Evolutionary conservation across 148 eudicot species (phyloP), one percentile per base, ranked within the genome.

Genomic region (Persicaria tinctoria): DNA sequence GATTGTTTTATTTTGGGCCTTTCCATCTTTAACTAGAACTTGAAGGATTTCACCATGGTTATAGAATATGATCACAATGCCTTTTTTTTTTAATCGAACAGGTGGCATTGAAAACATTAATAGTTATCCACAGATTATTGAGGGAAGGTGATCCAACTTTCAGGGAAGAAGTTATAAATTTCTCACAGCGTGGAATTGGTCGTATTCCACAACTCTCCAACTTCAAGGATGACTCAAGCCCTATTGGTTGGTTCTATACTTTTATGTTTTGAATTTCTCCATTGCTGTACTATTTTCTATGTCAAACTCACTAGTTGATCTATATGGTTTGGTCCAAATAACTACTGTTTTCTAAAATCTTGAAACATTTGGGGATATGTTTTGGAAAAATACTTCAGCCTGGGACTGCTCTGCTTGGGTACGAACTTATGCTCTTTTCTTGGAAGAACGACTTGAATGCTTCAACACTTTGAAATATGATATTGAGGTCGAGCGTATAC

Each of bases 321-420:
- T 3, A 32, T 51, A 46, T 45, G 5, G 47, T 69, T 74, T 27
- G 3, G 47, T 51, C n/a, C 17, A 27, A 46, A 48, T 10, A 55
- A 2, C 23, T 60, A 20, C 38, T 51, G 63, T 10, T 23, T 14
- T 7, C 41, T 60, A 60, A 60, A 60, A 18, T 60, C 23, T 60
- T 7, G 32, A 57, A 57, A 18, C 64, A 18, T 57, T 57, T 23
- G 66, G 66, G 44, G 8, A 46, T 41, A 47, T 16, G 32, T 17
- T 14, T 68, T 47, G 78, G 78, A 55, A 68, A 75, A 71, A 44
- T 51, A 32, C 17, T 76, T 48, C 85, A 94, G 98, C 98, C 73
- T 94, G 98, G 98, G 98, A 94, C 78, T 91, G 93, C 79, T 94
- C 98, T 78, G 97, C 85, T 32, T 94, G 98, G 98, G 98, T 94